Percentiles rank a stretch among this genome's conserved stretches.
These are phyloP conservation scores for Penicillium occitanis DNA, from an alignment of 2,329 filamentous ascomycete genomes.

Conservation along the genomic window DNA sequence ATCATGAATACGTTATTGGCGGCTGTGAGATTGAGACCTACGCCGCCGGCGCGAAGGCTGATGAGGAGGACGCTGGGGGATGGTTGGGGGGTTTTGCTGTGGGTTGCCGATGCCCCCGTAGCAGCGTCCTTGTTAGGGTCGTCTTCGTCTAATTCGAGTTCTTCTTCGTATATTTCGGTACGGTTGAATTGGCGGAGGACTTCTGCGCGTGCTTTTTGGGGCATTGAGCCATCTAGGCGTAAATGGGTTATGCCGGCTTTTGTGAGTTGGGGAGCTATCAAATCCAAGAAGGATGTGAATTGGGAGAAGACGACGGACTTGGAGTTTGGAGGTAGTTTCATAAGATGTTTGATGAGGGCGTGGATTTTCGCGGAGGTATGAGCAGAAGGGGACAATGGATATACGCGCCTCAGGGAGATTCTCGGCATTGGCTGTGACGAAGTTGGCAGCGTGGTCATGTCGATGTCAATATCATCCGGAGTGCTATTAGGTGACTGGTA, in stretches of 20 bases:
- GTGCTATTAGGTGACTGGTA: slow-evolving; percentile 55
- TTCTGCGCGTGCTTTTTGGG: slow-evolving; percentile 76
- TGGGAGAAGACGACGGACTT: slow-evolving; percentile 96
- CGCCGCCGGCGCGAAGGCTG: slow-evolving; percentile 83
- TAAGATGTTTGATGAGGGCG: slow-evolving; percentile 73
- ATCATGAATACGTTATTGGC: slow-evolving; percentile 95
- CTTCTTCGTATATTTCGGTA: slow-evolving; percentile 39
- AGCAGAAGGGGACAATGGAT: slow-evolving; percentile 60
- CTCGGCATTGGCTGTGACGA: slow-evolving; percentile 44
- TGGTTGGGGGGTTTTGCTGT: slow-evolving; percentile 14
- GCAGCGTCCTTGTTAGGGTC: slow-evolving; percentile 22
- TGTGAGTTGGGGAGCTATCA: slow-evolving; percentile 78
- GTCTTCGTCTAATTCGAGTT: slow-evolving; percentile 38
- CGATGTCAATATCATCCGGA: slow-evolving; percentile 45
- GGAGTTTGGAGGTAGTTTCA: slow-evolving; percentile 65
- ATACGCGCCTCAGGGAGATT: slow-evolving; percentile 62
- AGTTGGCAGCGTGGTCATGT: slow-evolving; percentile 41
- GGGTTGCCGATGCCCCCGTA: slow-evolving; percentile 22
- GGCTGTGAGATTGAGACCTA: slow-evolving; percentile 87
- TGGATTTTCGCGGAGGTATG: slow-evolving; percentile 79
- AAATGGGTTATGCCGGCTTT: slow-evolving; percentile 73
- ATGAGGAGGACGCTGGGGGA: slow-evolving; percentile 66
- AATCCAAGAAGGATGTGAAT: slow-evolving; percentile 91
- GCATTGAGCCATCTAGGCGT: slow-evolving; percentile 89
- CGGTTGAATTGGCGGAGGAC: slow-evolving; percentile 72